Evolutionary conservation across 768 basidiomycete genomes (phyloP), one percentile per base, ranked within the genome.

Genomic region (Cantharellus anzutake): DNA sequence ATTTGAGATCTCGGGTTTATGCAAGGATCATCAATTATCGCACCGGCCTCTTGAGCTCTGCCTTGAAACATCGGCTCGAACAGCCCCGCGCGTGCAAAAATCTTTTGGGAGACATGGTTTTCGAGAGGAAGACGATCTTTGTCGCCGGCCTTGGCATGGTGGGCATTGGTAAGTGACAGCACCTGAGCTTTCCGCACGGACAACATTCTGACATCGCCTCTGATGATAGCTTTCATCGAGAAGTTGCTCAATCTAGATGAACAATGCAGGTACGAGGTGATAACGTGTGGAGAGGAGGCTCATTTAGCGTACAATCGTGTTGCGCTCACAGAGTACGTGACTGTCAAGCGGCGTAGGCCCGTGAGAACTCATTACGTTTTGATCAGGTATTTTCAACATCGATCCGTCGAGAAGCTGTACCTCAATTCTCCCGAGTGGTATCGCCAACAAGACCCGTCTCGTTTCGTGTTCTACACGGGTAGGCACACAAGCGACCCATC

Each of bases 361-460:
- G 1, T 29, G 20, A 29, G 20, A 29, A 29, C 20, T 20, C 44
- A 38, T 29, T 3, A 5, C 39, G 37, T 0, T 48, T 3, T 2
- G 14, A 50, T 20, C 20, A 50, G 20, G 14, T n/a, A n/a, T n/a
- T n/a, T n/a, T 62, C 73, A 76, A 60, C 80, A 81, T 65, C 75
- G 82, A 0, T 75, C 73, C 60, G 71, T 82, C 48, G 77, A 79
- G 62, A 73, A 80, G 48, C 71, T 83, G 0, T 82, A 82, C 67
- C 72, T 83, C 3, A 80, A 83, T 63, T 72, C 75, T 41, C 70
- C 71, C 53, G 72, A 73, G 29, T 83, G 82, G 82, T 84, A 83
- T 60, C 72, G 75, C 2, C 68, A 74, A 44, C 82, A 84, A 62
- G 71, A 77, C 56, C 75, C 80, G 0, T 73, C 76, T 29, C 75